These are phyloP conservation scores for Fusarium globosum DNA, from an alignment of 2,329 filamentous ascomycete species.

Conservation along the genomic window DNA sequence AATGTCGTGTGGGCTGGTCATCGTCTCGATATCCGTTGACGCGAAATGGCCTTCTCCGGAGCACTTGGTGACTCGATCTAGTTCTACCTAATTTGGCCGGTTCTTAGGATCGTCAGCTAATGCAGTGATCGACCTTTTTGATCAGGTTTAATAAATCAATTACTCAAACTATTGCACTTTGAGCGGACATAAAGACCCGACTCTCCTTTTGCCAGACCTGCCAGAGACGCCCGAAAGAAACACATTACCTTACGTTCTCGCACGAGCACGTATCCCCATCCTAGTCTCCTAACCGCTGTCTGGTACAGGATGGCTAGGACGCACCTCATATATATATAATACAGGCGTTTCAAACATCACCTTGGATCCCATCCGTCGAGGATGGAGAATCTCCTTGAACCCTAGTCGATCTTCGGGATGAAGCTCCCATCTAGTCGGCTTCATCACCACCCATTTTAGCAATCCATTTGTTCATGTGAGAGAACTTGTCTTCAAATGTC, in stretches of 20 bases:
- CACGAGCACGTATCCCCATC: constrained; percentile 3
- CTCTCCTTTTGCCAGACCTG: constrained; percentile 5
- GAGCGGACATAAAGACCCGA: not conserved
- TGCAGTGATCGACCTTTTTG: not conserved
- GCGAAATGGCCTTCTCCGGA: not conserved
- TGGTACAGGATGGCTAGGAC: not conserved
- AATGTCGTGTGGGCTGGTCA: constrained; percentile 12
- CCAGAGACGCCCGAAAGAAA: constrained; percentile 12
- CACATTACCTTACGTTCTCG: not conserved
- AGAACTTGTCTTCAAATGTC: constrained; percentile 68
- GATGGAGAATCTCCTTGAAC: not conserved
- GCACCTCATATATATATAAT: constrained; percentile 1
- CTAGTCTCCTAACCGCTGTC: constrained; percentile 2
- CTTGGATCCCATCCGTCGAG: not conserved
- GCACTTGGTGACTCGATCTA: constrained; percentile 7
- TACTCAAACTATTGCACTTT: not conserved
- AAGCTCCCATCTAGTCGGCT: constrained; percentile 38
- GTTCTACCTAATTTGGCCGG: not conserved
- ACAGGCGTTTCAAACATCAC: not conserved
- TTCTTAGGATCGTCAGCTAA: not conserved
- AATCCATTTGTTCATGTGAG: constrained; percentile 69
- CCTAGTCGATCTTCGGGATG: not conserved
- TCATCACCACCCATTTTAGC: constrained; percentile 60
- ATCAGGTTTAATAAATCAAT: not conserved
- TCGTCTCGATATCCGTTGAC: constrained; percentile 2